Percentiles rank a stretch among this genome's conserved stretches.
Evolutionary conservation across 164 flowering plant genomes (phyloP).

Genomic region (Saururus chinensis): DNA sequence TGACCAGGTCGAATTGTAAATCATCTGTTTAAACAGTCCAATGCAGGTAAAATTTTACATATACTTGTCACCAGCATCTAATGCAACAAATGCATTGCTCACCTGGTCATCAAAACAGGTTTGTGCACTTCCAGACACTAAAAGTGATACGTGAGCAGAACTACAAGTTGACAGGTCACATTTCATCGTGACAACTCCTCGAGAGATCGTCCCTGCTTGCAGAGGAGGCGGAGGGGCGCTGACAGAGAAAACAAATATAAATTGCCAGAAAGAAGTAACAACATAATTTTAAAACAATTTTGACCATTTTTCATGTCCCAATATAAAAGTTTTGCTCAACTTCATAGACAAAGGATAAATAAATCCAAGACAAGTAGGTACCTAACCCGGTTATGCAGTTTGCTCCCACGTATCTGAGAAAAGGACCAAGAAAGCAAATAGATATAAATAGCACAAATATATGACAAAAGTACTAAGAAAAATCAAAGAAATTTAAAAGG

Average conservation of each 20-base stretch:
- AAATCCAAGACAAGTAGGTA: conserved; percentile 12
- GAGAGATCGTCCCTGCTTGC: conserved; percentile 87
- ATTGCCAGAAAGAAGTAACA: neutral
- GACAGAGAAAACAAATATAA: conserved; percentile 8
- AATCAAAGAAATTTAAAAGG: neutral
- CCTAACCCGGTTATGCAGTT: conserved; percentile 87
- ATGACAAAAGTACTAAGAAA: neutral
- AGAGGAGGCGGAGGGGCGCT: conserved; percentile 98
- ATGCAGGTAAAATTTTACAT: no score
- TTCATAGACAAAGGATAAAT: neutral
- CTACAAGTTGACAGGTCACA: conserved; percentile 95
- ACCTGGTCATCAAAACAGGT: conserved; percentile 94
- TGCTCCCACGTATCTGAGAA: conserved; percentile 79
- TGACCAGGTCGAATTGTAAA: no score
- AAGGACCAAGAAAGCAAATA: neutral
- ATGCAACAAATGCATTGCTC: neutral
- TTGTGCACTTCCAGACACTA: conserved; percentile 87
- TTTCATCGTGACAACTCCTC: conserved; percentile 97
- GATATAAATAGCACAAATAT: neutral
- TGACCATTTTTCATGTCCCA: neutral
- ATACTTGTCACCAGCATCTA: neutral
- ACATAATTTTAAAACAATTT: neutral
- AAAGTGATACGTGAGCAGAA: conserved; percentile 72
- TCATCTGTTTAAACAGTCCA: no score
- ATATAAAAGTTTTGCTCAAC: neutral